Conservation (phyloP, 2,329 filamentous ascomycete genomes). For the Ophiosphaerella narmari region DNA sequence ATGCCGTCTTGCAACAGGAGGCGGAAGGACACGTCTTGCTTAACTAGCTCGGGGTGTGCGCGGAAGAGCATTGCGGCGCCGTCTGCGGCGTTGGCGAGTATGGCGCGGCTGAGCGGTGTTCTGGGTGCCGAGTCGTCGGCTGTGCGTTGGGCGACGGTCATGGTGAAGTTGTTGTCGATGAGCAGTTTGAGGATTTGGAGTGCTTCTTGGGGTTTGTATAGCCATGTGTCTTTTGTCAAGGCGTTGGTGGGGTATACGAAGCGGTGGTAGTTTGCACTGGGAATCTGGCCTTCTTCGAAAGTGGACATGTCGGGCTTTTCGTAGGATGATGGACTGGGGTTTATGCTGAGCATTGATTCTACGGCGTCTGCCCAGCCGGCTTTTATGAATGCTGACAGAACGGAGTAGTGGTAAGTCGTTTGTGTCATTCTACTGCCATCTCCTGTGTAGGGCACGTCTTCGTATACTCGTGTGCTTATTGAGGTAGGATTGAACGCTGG, state of each 20-base stretch:
- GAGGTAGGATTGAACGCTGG: not conserved
- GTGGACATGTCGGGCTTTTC: not conserved
- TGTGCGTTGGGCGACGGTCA: not conserved
- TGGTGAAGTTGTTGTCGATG: not conserved
- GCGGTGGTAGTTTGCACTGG: not conserved
- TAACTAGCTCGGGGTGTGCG: not conserved
- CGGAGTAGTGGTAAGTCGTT: slow-evolving; percentile 1
- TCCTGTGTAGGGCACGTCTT: not conserved
- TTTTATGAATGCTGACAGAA: not conserved
- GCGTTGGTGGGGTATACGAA: not conserved
- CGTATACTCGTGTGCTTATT: not conserved
- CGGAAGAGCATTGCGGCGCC: not conserved
- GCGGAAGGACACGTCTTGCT: not conserved
- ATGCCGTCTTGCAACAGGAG: not conserved
- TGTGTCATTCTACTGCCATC: not conserved
- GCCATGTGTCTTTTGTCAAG: not conserved
- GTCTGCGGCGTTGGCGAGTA: not conserved
- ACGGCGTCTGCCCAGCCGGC: not conserved
- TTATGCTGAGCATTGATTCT: not conserved
- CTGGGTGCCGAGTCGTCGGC: slow-evolving; percentile 1
- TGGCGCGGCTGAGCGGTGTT: not conserved
- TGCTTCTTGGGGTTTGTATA: not conserved
- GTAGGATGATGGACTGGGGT: not conserved
- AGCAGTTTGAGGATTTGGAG: not conserved
- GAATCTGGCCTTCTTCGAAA: slow-evolving; percentile 3